These are phyloP conservation scores for Cytospora mali DNA, from an alignment of 2,329 filamentous ascomycete species.

Conservation along the genomic window DNA sequence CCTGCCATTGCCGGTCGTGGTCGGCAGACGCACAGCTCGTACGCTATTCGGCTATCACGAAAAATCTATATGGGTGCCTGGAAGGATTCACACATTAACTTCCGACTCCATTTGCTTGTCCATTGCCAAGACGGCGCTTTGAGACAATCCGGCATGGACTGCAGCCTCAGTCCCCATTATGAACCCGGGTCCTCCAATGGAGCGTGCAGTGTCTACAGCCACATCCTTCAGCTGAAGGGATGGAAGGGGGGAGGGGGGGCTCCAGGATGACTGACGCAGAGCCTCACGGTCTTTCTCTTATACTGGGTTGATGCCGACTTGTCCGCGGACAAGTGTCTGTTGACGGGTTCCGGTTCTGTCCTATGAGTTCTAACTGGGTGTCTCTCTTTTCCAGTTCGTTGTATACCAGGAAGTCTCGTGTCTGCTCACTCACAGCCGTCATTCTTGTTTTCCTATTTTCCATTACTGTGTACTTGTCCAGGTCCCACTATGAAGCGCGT, in stretches of 20 bases:
- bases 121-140: background rate
- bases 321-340: background rate
- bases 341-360: background rate
- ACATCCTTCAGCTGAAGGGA: constrained; percentile 5
- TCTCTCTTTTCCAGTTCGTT: background rate
- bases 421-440: background rate
- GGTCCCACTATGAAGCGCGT: constrained; percentile 11
- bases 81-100: background rate
- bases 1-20: background rate
- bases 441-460: background rate
- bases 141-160: background rate
- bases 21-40: background rate
- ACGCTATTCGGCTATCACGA: background rate
- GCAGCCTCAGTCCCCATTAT: background rate
- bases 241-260: too few species aligned
- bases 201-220: background rate
- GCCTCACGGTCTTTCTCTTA: background rate
- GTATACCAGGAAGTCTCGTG: background rate
- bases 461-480: background rate
- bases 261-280: background rate
- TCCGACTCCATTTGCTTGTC: background rate
- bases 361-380: background rate
- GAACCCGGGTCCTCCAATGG: background rate
- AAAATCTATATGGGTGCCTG: background rate
- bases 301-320: background rate